Evolutionary conservation across 805 yeast species (phyloP).

Genomic region (Wilhelminamyces savonicus): DNA sequence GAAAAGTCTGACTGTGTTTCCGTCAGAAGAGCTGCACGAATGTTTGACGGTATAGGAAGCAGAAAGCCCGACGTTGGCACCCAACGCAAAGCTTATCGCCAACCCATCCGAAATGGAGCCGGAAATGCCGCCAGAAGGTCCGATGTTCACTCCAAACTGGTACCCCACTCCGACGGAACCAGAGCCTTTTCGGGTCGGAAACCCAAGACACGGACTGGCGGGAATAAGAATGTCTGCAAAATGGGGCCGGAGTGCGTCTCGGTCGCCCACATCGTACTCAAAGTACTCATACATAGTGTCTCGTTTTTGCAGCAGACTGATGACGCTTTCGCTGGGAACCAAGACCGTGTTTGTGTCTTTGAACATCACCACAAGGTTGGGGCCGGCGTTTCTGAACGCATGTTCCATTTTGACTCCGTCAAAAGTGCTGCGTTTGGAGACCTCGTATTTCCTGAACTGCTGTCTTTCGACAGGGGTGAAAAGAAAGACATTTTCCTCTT

Average conservation of each 20-base stretch:
- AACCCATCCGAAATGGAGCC: too few species aligned
- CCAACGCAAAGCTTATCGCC: conserved; percentile 2
- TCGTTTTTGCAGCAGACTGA: conserved; percentile 1
- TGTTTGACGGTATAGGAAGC: conserved; percentile 8
- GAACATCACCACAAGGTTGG: conserved; percentile 8
- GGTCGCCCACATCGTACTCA: not conserved
- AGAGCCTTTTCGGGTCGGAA: conserved; percentile 2
- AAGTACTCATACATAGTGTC: conserved; percentile 1
- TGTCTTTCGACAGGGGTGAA: too few species aligned
- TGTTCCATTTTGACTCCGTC: too few species aligned
- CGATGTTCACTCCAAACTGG: conserved; percentile 1
- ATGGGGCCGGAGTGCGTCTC: too few species aligned
- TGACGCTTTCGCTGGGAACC: conserved; percentile 7
- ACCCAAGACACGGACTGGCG: conserved; percentile 3
- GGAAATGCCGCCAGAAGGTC: conserved; percentile 10
- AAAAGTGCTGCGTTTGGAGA: too few species aligned
- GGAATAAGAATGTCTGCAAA: not conserved
- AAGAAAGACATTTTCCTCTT: too few species aligned
- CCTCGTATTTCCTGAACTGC: too few species aligned
- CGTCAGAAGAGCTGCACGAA: conserved; percentile 11
- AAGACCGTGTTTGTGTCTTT: conserved; percentile 12
- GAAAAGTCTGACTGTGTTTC: conserved; percentile 11
- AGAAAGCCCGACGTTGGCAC: conserved; percentile 2
- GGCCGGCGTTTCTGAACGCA: too few species aligned
- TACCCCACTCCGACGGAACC: conserved; percentile 7